Conservation (phyloP, 129 eudicot genomes). For the Arctium minus region DNA sequence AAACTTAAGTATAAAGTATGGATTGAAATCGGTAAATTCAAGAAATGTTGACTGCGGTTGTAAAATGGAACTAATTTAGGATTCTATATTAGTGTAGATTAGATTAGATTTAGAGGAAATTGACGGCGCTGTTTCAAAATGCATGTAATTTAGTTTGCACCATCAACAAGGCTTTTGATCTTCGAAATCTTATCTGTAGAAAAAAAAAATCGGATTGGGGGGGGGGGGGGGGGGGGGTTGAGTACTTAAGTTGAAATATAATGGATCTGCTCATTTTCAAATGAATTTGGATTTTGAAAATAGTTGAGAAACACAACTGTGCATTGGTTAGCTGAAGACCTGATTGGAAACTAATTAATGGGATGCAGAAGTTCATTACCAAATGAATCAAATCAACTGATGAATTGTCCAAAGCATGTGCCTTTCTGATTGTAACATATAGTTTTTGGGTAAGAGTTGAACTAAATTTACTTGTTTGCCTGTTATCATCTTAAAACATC, state of each 20-base stretch:
- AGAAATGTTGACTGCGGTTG: not conserved
- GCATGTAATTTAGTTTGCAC: not conserved
- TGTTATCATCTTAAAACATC: not conserved
- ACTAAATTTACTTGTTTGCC: not conserved
- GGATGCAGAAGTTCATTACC: not conserved
- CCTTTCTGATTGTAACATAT: not conserved
- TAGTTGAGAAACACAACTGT: not conserved
- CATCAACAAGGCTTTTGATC: slow-evolving; percentile 14
- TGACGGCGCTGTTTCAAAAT: not conserved
- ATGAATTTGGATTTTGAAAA: slow-evolving; percentile 1
- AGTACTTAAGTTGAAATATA: not conserved
- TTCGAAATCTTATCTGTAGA: slow-evolving; percentile 9
- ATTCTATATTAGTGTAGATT: not conserved
- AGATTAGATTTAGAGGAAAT: slow-evolving; percentile 4
- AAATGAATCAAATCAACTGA: not conserved
- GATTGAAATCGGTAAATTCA: slow-evolving; percentile 1
- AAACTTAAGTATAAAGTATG: not conserved
- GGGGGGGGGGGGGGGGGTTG: not conserved
- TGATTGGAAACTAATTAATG: not conserved
- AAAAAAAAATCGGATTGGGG: not conserved
- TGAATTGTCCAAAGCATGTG: not conserved
- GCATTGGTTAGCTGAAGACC: not conserved
- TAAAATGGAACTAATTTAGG: not conserved
- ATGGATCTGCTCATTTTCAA: not conserved
- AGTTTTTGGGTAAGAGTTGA: not conserved